Base-by-base conservation (phyloP, 2,329 filamentous ascomycete species). In the Diatrype stigma region DNA sequence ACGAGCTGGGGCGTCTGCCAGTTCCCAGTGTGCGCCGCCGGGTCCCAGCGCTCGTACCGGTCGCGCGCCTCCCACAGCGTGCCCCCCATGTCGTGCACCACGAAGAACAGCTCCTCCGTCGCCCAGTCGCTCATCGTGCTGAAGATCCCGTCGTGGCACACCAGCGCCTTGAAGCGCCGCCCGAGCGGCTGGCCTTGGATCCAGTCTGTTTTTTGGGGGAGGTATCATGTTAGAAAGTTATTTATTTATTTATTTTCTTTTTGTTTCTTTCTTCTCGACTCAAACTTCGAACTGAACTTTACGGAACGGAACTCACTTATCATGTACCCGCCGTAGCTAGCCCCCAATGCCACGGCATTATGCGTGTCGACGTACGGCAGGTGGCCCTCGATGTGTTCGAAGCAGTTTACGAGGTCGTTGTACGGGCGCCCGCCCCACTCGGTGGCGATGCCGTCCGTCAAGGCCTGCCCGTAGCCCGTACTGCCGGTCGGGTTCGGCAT, bases 371-470 rank as follows among this genome's bases (percentile, higher is more conserved):
- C 81, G 58, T 85, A 89, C 1, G 74, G 66, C 60, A 92, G 68
- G 50, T 87, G 77, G 28, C 81, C 70, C 56, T 81, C 78, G 44
- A 96, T 79, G 67, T 89, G 84, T 58, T 93, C 85, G 64, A 91
- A 90, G 54, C 85, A 86, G 54, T 85, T 83, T 26, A 87, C 88
- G 17, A 96, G 76, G 63, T 96, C 92, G 28, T 88, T 70, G 66
- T 96, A 96, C 0, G 92, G 92, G 35, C 82, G 78, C 5, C 90
- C 89, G 56, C 91, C 92, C 92, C 92, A 96, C 57, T 95, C 79
- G 50, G 84, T 78, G 47, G 81, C 76, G 62, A 96, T 96, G 0
- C 83, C 86, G 64, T 96, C 84, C 30, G 84, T 83, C 50, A 93
- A 81, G 30, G 80, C 78, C 71, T 93, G 87, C 5, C 90, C 90